Conservation (phyloP, 2,329 filamentous ascomycete genomes). For the Lasiodiplodia theobromae region DNA sequence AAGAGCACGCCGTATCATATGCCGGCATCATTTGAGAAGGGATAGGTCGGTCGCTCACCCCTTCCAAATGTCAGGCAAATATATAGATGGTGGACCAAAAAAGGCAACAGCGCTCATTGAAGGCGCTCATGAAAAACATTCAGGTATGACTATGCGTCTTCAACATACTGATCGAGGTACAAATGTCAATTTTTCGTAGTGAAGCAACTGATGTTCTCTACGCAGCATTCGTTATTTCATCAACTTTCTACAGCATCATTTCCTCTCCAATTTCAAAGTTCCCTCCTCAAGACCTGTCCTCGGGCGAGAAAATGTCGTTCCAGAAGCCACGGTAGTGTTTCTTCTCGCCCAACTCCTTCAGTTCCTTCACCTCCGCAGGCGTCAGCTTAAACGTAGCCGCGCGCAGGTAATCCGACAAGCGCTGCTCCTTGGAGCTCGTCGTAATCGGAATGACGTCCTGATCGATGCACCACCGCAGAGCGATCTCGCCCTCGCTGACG, state of each 20-base stretch:
- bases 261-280: too few relatives aligned
- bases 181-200: background rate
- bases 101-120: background rate
- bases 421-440: slow-evolving; percentile 66
- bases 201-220: background rate
- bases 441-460: slow-evolving; percentile 66
- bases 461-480: slow-evolving; percentile 67
- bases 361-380: slow-evolving; percentile 60
- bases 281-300: slow-evolving; percentile 55
- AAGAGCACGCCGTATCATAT: too few relatives aligned
- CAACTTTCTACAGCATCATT: background rate
- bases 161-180: background rate
- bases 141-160: background rate
- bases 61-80: too few relatives aligned
- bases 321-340: slow-evolving; percentile 70
- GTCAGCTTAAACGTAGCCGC: slow-evolving; percentile 65
- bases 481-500: slow-evolving; percentile 63
- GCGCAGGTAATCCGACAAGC: slow-evolving; percentile 64
- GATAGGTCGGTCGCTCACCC: too few relatives aligned
- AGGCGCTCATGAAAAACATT: background rate
- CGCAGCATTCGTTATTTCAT: background rate
- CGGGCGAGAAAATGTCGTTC: slow-evolving; percentile 58
- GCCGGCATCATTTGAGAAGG: too few relatives aligned
- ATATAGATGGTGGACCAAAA: too few relatives aligned
- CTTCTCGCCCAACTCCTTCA: slow-evolving; percentile 60